Evolutionary conservation across 495 filamentous ascomycete species (phyloP), one percentile per base, ranked within the genome.

Genomic region (Xylaria sp.): DNA sequence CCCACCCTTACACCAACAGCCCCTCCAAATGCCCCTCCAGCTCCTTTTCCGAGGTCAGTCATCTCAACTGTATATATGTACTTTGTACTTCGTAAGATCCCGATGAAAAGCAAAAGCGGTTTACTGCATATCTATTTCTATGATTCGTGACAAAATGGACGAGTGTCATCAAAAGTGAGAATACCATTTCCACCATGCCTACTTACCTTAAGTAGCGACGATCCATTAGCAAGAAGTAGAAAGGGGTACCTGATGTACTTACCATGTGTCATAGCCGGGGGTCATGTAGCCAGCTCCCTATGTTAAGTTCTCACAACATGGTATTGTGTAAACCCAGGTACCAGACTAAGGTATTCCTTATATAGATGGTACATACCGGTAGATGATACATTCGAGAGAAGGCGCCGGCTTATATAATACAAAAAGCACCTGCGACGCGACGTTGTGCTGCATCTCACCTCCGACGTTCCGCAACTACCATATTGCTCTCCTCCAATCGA

Each of bases 11-110:
- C 57, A 59, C 33, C 6, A 37, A 33, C 31, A 46, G 43, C 61
- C 64, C 64, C 64, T 53, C 64, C 46, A 67, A 67, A 19, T 63
- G 29, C 64, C 64, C 43, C 46, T 52, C 44, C 48, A 67, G 44
- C 50, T 67, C 50, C 29, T 67, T 41, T 3, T 24, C 8, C 5
- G 24, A 41, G 61, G 61, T 33, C 21, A 40, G 43, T 41, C 37
- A 62, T 3, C 35, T 15, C 3, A 4, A 1, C 9, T 43, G 43
- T 48, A 48, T 21, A 48, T n/a, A n/a, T n/a, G n/a, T n/a, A n/a
- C n/a, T n/a, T n/a, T n/a, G n/a, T n/a, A n/a, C 17, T 37, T 48
- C 9, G n/a, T n/a, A 21, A 7, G 44, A 7, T 48, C 44, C 19
- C 1, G 5, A 48, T 48, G 44, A n/a, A 48, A 48, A 48, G 19